Evolutionary conservation across 2,329 filamentous ascomycete species (phyloP).

Genomic region (Rhinocladiella mackenziei): DNA sequence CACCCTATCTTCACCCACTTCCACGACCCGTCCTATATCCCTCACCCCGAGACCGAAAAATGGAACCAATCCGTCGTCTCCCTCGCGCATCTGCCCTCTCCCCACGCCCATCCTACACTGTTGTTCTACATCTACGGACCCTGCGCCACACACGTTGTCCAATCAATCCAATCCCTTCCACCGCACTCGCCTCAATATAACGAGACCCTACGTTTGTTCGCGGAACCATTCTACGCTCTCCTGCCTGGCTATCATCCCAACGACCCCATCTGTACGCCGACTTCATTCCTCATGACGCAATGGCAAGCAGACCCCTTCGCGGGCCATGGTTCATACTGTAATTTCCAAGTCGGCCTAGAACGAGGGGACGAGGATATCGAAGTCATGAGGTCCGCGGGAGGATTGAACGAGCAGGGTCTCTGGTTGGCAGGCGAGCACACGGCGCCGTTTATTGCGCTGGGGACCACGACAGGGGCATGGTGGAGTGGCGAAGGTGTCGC

Average conservation of each 20-base stretch:
- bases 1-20: slow-evolving; percentile 71
- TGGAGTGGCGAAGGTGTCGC: slow-evolving; percentile 83
- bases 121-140: slow-evolving; percentile 64
- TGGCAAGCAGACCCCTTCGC: slow-evolving; percentile 78
- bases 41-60: slow-evolving; percentile 55
- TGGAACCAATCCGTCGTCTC: slow-evolving; percentile 79
- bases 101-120: slow-evolving; percentile 69
- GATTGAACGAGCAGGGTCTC: slow-evolving; percentile 46
- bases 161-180: slow-evolving; percentile 32
- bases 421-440: slow-evolving; percentile 93
- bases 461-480: slow-evolving; percentile 85
- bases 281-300: slow-evolving; percentile 62
- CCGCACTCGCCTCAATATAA: slow-evolving; percentile 48
- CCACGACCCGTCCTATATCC: slow-evolving; percentile 65
- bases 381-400: slow-evolving; percentile 49
- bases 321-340: slow-evolving; percentile 76
- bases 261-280: slow-evolving; percentile 58
- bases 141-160: slow-evolving; percentile 35
- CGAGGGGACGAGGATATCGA: slow-evolving; percentile 70
- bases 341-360: slow-evolving; percentile 73
- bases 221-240: slow-evolving; percentile 71
- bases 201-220: slow-evolving; percentile 59
- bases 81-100: slow-evolving; percentile 60
- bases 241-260: slow-evolving; percentile 62
- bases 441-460: slow-evolving; percentile 80